Conservation (phyloP, 805 yeast species). For the Candida cerambycidarum region DNA sequence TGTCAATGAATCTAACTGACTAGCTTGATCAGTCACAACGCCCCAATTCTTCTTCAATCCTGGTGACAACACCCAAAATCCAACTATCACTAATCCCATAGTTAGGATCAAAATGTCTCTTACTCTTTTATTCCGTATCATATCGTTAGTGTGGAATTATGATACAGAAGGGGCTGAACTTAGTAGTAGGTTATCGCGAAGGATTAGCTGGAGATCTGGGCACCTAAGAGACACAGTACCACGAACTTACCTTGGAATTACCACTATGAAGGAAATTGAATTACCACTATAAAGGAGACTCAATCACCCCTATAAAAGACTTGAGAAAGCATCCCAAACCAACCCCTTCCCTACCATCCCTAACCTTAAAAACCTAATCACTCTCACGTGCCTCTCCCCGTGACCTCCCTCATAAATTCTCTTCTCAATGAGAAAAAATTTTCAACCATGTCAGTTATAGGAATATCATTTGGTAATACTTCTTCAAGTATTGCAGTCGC, state of each 20-base stretch:
- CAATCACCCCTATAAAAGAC: no score
- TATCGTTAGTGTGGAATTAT: background rate
- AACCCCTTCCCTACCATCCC: no score
- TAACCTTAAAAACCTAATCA: no score
- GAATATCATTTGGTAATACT: slow-evolving; percentile 95
- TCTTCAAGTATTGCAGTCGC: slow-evolving; percentile 92
- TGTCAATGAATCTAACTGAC: background rate
- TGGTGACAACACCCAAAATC: slow-evolving; percentile 2
- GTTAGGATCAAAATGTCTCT: slow-evolving; percentile 11
- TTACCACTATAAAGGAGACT: no score
- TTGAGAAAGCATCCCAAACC: no score
- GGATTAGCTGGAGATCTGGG: no score
- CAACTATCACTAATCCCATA: slow-evolving; percentile 1
- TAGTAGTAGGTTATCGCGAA: no score
- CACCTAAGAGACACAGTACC: no score
- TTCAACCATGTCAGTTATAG: slow-evolving; percentile 54
- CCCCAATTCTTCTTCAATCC: background rate
- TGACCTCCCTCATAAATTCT: background rate
- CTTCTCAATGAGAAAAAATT: background rate
- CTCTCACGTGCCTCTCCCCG: background rate
- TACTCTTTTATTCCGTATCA: slow-evolving; percentile 6
- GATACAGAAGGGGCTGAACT: no score
- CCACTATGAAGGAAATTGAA: no score
- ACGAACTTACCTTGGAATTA: no score
- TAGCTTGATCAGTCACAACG: background rate